Evolutionary conservation across 106 monocot genomes (phyloP), one percentile per base, ranked within the genome.

Genomic region (Gastrodia elata): DNA sequence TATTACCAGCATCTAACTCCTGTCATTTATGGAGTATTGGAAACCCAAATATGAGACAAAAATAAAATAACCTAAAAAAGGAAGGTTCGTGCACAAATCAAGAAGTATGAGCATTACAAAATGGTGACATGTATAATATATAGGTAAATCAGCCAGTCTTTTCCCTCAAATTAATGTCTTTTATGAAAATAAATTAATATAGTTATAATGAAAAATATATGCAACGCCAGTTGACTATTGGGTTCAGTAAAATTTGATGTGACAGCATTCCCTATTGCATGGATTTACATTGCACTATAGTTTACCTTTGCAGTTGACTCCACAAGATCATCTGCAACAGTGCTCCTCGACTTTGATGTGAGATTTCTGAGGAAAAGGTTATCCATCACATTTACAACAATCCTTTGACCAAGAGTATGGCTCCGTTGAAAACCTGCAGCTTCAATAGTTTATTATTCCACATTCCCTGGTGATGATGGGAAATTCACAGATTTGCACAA

Each of bases 381-480:
- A 68, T 93, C 94, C 91, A 88, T 88, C 86, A 91, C 79, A 68
- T 88, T 91, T 6, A 88, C 93, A 64, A 97, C 88, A 73, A 97
- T 39, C 69, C 90, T 81, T 85, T 93, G 97, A 70, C 97, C 86
- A 86, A 97, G 91, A 36, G 88, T 86, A 81, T 88, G 97, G 80
- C 75, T 84, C 16, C 44, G 82, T 61, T 89, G 92, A 18, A 82
- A 58, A 34, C 57, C 69, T 43, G 68, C 73, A 43, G 70, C 70
- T 72, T 77, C 88, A 74, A 52, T 65, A 82, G 65, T 33, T 72
- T 77, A 83, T 71, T 84, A 75, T 34, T 6, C n/a, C n/a, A n/a
- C 35, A 30, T 74, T 85, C 37, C 75, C 88, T 56, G 77, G 79
- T 74, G 83, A 46, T 48, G 76, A 87, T 69, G 76, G 65, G 42